Conservation (phyloP, 192 early-diverging fungal species). For the Coemansia nantahalensis region DNA sequence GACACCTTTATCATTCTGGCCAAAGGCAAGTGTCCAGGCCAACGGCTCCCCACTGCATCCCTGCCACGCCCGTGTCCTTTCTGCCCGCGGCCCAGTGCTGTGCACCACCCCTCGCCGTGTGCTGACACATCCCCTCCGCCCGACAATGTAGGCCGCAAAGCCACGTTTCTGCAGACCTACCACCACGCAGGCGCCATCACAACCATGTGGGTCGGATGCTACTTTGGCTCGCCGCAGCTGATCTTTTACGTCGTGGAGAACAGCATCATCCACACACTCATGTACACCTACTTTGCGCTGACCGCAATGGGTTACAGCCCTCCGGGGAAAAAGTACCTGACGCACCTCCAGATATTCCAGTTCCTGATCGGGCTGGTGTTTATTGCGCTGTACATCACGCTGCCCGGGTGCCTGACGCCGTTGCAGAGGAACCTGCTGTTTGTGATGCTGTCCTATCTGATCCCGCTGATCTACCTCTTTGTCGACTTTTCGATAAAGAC, state of each 20-base stretch:
- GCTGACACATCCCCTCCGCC: neutral
- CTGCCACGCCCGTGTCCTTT: too few relatives aligned
- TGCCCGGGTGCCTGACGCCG: constrained; percentile 59
- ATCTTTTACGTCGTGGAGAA: constrained; percentile 80
- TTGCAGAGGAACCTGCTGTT: constrained; percentile 63
- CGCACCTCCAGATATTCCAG: constrained; percentile 82
- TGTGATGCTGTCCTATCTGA: constrained; percentile 70
- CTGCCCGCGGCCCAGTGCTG: too few relatives aligned
- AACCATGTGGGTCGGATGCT: constrained; percentile 86
- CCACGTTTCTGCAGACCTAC: constrained; percentile 82
- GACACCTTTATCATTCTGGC: constrained; percentile 84
- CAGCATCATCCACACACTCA: constrained; percentile 85
- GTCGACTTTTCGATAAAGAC: constrained; percentile 77
- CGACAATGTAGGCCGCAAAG: constrained; percentile 53
- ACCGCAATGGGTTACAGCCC: constrained; percentile 72
- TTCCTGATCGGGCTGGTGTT: constrained; percentile 72
- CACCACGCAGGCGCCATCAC: constrained; percentile 88
- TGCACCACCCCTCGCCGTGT: neutral
- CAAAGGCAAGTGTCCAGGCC: constrained; percentile 60
- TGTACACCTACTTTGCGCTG: constrained; percentile 81
- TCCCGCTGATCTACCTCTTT: constrained; percentile 77
- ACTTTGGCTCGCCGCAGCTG: constrained; percentile 72
- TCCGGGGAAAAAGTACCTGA: constrained; percentile 80
- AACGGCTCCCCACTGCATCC: too few relatives aligned
- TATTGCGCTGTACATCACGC: constrained; percentile 65